A percentile compares a stretch with the other conserved stretches of the same genome.
These are phyloP conservation scores for Acidomyces sp. DNA, from an alignment of 495 filamentous ascomycete genomes.

Conservation along the genomic window DNA sequence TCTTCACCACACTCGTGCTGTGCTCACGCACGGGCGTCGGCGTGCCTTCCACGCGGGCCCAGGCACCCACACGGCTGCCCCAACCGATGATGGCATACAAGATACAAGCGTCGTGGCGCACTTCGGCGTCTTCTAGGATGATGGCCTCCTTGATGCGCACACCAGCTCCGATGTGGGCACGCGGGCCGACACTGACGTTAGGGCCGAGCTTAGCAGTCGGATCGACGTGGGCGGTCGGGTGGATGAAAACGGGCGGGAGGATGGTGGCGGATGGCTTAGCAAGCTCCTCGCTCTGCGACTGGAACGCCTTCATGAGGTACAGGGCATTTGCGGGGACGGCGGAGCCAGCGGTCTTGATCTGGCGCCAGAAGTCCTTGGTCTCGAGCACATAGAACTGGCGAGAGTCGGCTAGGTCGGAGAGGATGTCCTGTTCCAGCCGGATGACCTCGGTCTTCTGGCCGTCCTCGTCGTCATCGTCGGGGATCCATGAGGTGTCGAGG, in stretches of 20 bases:
- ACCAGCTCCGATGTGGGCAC: conserved; percentile 71
- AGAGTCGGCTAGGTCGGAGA: conserved; percentile 90
- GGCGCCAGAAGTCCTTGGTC: conserved; percentile 98
- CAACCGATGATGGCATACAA: conserved; percentile 96
- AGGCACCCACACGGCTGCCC: conserved; percentile 89
- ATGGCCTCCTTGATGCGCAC: conserved; percentile 92
- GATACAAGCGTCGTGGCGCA: conserved; percentile 94
- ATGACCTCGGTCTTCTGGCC: conserved; percentile 77
- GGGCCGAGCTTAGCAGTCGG: conserved; percentile 93
- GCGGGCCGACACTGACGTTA: conserved; percentile 89
- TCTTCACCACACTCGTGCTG: conserved; percentile 88
- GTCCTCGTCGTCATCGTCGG: conserved; percentile 49
- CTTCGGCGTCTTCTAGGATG: conserved; percentile 86
- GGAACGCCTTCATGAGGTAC: conserved; percentile 90
- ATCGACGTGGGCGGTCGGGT: conserved; percentile 85
- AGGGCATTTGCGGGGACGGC: conserved; percentile 95
- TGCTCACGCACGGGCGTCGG: conserved; percentile 82
- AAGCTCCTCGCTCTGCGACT: conserved; percentile 70
- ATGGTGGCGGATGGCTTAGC: conserved; percentile 77
- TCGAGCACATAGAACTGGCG: conserved; percentile 98
- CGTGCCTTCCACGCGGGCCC: conserved; percentile 94
- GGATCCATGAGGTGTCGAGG: conserved; percentile 66
- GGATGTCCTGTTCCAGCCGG: conserved; percentile 92
- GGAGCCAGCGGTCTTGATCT: conserved; percentile 98
- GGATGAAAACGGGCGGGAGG: conserved; percentile 89